Conservation (phyloP, 2,329 filamentous ascomycete species). For the Xylaria hypoxylon region DNA sequence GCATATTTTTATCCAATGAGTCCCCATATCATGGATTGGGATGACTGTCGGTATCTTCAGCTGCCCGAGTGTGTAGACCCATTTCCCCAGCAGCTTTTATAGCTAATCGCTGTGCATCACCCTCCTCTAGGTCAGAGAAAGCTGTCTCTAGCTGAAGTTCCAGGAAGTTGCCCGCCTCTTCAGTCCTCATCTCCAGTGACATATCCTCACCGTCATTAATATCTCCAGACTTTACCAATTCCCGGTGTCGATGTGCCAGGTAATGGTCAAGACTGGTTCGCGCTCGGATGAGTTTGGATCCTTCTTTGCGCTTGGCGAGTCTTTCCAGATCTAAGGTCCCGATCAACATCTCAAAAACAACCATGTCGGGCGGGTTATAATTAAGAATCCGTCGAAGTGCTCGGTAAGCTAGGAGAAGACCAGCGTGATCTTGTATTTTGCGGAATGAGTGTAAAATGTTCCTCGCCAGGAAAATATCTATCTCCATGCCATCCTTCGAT, state of each 20-base stretch:
- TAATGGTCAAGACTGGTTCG: slow-evolving; percentile 58
- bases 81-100: slow-evolving; percentile 43
- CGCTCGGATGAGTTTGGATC: slow-evolving; percentile 56
- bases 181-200: slow-evolving; percentile 52
- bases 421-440: slow-evolving; percentile 57
- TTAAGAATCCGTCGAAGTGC: slow-evolving; percentile 58
- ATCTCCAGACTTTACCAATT: slow-evolving; percentile 45
- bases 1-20: slow-evolving; percentile 13
- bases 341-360: slow-evolving; percentile 61
- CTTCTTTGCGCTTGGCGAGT: slow-evolving; percentile 54
- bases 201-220: slow-evolving; percentile 51
- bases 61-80: slow-evolving; percentile 37
- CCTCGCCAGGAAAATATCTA: slow-evolving; percentile 61
- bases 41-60: slow-evolving; percentile 19
- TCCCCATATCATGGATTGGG: neutral
- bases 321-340: slow-evolving; percentile 57
- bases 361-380: slow-evolving; percentile 59
- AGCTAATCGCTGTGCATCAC: slow-evolving; percentile 22
- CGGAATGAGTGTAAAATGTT: slow-evolving; percentile 65
- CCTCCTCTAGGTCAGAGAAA: slow-evolving; percentile 23
- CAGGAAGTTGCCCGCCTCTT: slow-evolving; percentile 59
- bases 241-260: slow-evolving; percentile 48
- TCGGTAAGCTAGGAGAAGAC: slow-evolving; percentile 60
- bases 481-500: slow-evolving; percentile 48
- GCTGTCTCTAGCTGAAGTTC: slow-evolving; percentile 53